A percentile compares a stretch with the other conserved stretches of the same genome.
Conservation (phyloP, 257 asterid species). For the Rehmannia glutinosa region DNA sequence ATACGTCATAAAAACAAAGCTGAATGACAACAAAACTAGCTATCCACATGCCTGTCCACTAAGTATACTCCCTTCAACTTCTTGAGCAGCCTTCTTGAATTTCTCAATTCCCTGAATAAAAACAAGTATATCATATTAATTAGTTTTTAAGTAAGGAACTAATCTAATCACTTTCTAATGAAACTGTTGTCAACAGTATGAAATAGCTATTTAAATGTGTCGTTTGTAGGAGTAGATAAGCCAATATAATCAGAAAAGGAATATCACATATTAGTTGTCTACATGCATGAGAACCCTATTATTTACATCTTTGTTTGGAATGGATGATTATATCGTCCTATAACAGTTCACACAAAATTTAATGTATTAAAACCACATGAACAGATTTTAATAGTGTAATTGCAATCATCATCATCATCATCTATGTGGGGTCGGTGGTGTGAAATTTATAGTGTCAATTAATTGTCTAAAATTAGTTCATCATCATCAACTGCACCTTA, state of each 20-base stretch:
- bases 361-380: slow-evolving; percentile 6
- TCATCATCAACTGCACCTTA: no score
- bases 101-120: slow-evolving; percentile 85
- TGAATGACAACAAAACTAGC: slow-evolving; percentile 9
- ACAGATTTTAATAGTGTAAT: not conserved
- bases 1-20: not conserved
- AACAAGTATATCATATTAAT: not conserved
- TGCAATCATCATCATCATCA: no score
- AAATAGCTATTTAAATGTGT: not conserved
- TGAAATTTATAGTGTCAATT: no score
- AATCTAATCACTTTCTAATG: not conserved
- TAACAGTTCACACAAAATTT: not conserved
- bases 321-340: not conserved
- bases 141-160: not conserved
- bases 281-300: not conserved
- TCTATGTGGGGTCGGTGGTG: no score
- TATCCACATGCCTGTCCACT: slow-evolving; percentile 78
- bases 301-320: not conserved
- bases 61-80: slow-evolving; percentile 60
- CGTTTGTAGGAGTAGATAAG: not conserved
- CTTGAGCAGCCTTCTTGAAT: slow-evolving; percentile 81
- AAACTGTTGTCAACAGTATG: not conserved
- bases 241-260: not conserved
- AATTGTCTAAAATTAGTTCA: no score
- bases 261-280: not conserved